Percentiles rank a stretch among this genome's conserved stretches.
These are phyloP conservation scores for Penicillium sp. DNA, from an alignment of 2,329 filamentous ascomycete species.

Conservation along the genomic window DNA sequence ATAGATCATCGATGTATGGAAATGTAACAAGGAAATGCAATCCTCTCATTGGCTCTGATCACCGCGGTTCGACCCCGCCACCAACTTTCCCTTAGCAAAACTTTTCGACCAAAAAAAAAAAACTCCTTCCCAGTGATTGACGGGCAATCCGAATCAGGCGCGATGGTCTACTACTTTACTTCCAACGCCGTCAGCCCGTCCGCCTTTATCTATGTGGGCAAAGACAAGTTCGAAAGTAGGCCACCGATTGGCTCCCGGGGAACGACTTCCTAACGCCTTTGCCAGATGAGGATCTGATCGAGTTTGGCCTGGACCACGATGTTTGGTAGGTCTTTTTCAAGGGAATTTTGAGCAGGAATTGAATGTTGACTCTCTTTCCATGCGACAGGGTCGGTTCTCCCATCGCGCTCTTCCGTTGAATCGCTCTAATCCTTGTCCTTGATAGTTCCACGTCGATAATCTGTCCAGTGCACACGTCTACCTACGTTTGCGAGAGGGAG, in stretches of 20 bases:
- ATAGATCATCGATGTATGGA: no score
- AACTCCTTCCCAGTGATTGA: no score
- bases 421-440: slow-evolving; percentile 9
- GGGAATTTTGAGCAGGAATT: background rate
- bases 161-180: slow-evolving; percentile 94
- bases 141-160: background rate
- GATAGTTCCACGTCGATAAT: slow-evolving; percentile 92
- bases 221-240: slow-evolving; percentile 98
- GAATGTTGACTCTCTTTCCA: slow-evolving; percentile 8
- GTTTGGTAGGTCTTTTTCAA: slow-evolving; percentile 60
- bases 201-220: slow-evolving; percentile 91
- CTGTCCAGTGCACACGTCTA: slow-evolving; percentile 96
- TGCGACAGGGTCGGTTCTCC: slow-evolving; percentile 29
- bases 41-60: no score
- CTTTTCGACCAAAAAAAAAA: no score
- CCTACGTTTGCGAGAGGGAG: slow-evolving; percentile 70
- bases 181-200: slow-evolving; percentile 76
- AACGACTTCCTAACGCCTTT: slow-evolving; percentile 12
- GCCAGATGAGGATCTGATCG: slow-evolving; percentile 86
- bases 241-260: slow-evolving; percentile 7
- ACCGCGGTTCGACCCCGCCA: no score
- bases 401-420: slow-evolving; percentile 1
- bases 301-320: slow-evolving; percentile 89
- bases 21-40: no score
- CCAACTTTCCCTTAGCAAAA: no score